A percentile compares a stretch with the other conserved stretches of the same genome.
phyloP scores from a whole-genome alignment of 106 monocot genomes.

The Hemerocallis citrina region DNA sequence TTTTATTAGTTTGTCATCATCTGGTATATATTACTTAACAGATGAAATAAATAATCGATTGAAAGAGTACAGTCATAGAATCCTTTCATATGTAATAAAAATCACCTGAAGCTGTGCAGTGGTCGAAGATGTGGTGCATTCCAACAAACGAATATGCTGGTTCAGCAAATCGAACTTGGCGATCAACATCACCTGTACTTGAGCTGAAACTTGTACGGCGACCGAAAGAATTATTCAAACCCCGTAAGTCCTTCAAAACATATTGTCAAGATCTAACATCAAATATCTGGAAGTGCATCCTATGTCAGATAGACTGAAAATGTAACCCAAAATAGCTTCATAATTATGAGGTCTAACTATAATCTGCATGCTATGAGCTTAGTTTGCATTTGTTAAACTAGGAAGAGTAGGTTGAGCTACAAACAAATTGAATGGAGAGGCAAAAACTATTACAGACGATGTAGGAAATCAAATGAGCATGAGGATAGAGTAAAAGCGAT shows the following conservation, averaged over 20 bases:
- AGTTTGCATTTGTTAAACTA: too few relatives aligned
- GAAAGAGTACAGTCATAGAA: neutral
- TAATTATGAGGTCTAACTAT: too few relatives aligned
- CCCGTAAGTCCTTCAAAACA: conserved; percentile 53
- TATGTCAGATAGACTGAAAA: neutral
- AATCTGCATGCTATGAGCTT: too few relatives aligned
- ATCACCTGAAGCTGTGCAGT: conserved; percentile 87
- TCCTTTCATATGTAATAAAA: conserved; percentile 2
- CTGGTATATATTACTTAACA: neutral
- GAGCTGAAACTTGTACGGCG: conserved; percentile 62
- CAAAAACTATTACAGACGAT: neutral
- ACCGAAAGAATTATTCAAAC: conserved; percentile 31
- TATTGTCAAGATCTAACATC: conserved; percentile 4
- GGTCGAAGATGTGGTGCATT: conserved; percentile 96
- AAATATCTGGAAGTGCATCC: conserved; percentile 2
- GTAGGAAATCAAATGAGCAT: too few relatives aligned
- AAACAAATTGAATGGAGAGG: neutral
- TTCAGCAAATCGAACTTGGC: conserved; percentile 43
- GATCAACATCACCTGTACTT: conserved; percentile 48
- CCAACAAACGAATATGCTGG: conserved; percentile 98
- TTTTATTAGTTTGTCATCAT: neutral
- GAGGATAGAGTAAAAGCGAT: too few relatives aligned
- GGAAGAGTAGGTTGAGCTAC: neutral
- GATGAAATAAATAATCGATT: neutral
- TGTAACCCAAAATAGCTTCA: neutral